Percentiles rank a stretch among this genome's conserved stretches.
These are phyloP conservation scores for Picochlorum sp. DNA, from an alignment of 139 green algal genomes.

Conservation along the genomic window DNA sequence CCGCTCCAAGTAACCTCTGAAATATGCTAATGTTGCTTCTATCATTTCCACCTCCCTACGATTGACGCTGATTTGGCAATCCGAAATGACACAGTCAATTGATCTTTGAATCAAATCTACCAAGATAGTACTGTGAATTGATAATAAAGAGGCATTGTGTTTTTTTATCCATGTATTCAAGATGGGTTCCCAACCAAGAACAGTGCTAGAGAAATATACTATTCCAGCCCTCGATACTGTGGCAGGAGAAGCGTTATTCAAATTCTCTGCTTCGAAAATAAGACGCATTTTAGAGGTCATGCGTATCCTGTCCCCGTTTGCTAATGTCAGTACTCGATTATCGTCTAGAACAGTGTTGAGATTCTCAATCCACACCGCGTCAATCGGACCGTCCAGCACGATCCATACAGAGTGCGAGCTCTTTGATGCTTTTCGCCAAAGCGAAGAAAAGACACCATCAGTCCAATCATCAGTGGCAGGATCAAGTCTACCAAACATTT, in stretches of 20 bases:
- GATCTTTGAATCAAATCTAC: neutral
- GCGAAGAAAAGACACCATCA: constrained; percentile 86
- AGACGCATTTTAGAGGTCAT: constrained; percentile 86
- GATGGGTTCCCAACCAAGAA: constrained; percentile 84
- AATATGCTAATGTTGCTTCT: neutral
- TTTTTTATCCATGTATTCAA: constrained; percentile 73
- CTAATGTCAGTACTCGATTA: constrained; percentile 94
- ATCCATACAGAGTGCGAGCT: constrained; percentile 92
- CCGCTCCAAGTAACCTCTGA: constrained; percentile 11
- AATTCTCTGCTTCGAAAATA: constrained; percentile 91
- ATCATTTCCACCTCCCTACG: neutral
- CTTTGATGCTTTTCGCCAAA: constrained; percentile 78
- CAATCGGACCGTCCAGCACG: constrained; percentile 89
- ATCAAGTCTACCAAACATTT: constrained; percentile 85
- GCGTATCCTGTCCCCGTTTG: constrained; percentile 90
- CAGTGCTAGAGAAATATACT: constrained; percentile 85
- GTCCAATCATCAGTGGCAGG: constrained; percentile 83
- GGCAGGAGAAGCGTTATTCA: constrained; percentile 87
- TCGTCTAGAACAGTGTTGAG: constrained; percentile 95
- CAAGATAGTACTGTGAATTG: too few species aligned
- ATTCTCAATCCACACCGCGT: constrained; percentile 98
- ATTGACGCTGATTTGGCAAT: too few species aligned
- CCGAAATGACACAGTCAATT: neutral
- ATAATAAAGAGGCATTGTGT: too few species aligned
- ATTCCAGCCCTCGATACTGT: constrained; percentile 86